A percentile compares a stretch with the other conserved stretches of the same genome.
phyloP scores from a whole-genome alignment of 768 basidiomycete species.

The Termitomyces sp. region DNA sequence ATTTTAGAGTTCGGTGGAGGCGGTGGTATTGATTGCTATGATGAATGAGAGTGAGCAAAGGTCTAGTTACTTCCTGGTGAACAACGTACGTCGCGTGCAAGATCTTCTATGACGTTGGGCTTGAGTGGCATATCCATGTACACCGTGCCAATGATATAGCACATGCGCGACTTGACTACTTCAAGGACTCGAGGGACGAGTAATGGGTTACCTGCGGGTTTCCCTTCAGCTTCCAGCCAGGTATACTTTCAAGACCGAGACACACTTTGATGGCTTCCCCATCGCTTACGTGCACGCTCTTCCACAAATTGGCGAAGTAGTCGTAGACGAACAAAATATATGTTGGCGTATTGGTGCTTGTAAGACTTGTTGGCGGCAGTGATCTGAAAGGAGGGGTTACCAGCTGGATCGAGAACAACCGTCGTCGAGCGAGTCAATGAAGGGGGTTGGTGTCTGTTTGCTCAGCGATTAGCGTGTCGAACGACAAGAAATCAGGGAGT shows the following conservation, averaged over 20 bases:
- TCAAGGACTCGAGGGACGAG: conserved; percentile 83
- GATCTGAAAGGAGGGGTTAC: conserved; percentile 43
- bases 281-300: conserved; percentile 32
- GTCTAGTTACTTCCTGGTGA: not conserved
- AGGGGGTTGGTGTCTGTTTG: conserved; percentile 19
- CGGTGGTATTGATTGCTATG: conserved; percentile 82
- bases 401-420: conserved; percentile 28
- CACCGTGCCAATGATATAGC: conserved; percentile 90
- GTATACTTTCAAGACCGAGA: not conserved
- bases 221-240: not conserved
- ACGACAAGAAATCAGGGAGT: not conserved
- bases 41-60: not conserved
- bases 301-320: conserved; percentile 36
- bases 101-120: conserved; percentile 95
- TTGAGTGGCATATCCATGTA: conserved; percentile 99
- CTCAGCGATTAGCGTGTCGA: not conserved
- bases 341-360: conserved; percentile 52
- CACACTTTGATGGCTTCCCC: conserved; percentile 37
- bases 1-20: conserved; percentile 75
- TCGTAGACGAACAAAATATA: conserved; percentile 45
- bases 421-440: conserved; percentile 30
- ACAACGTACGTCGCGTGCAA: conserved; percentile 85
- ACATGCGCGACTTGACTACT: conserved; percentile 76
- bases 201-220: conserved; percentile 51
- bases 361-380: conserved; percentile 39